These are phyloP conservation scores for Canavalia ensiformis DNA, from an alignment of 306 rosid species.

Conservation along the genomic window DNA sequence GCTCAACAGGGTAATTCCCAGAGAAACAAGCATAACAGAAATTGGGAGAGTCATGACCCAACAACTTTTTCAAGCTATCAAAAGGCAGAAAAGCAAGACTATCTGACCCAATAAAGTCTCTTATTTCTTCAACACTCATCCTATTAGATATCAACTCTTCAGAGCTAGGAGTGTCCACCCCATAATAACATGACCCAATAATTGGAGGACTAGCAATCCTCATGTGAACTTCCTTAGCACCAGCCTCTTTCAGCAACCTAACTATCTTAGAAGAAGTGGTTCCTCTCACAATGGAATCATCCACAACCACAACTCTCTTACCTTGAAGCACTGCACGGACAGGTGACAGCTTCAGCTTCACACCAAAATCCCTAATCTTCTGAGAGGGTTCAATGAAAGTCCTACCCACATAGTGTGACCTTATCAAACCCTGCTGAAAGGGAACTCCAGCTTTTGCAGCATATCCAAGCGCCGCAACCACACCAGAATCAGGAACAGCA, in stretches of 20 bases:
- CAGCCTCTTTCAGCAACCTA: slow-evolving; percentile 89
- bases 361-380: slow-evolving; percentile 93
- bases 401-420: slow-evolving; percentile 98
- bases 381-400: slow-evolving; percentile 98
- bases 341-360: slow-evolving; percentile 81
- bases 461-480: slow-evolving; percentile 96
- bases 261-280: slow-evolving; percentile 95
- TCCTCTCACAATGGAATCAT: slow-evolving; percentile 96
- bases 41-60: slow-evolving; percentile 64
- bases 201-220: slow-evolving; percentile 97
- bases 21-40: slow-evolving; percentile 95
- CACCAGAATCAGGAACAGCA: slow-evolving; percentile 96
- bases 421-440: slow-evolving; percentile 90
- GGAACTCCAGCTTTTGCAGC: slow-evolving; percentile 94
- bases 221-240: slow-evolving; percentile 98
- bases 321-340: slow-evolving; percentile 93
- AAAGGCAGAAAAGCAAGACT: slow-evolving; percentile 90
- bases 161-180: slow-evolving; percentile 95
- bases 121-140: slow-evolving; percentile 86
- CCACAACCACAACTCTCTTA: slow-evolving; percentile 95
- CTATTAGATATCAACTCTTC: slow-evolving; percentile 95
- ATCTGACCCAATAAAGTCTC: slow-evolving; percentile 87
- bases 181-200: slow-evolving; percentile 90
- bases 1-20: slow-evolving; percentile 95
- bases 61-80: slow-evolving; percentile 65